Evolutionary conservation across 2,329 filamentous ascomycete genomes (phyloP), one percentile per base, ranked within the genome.

Genomic region (Beauveria rudraprayagi): DNA sequence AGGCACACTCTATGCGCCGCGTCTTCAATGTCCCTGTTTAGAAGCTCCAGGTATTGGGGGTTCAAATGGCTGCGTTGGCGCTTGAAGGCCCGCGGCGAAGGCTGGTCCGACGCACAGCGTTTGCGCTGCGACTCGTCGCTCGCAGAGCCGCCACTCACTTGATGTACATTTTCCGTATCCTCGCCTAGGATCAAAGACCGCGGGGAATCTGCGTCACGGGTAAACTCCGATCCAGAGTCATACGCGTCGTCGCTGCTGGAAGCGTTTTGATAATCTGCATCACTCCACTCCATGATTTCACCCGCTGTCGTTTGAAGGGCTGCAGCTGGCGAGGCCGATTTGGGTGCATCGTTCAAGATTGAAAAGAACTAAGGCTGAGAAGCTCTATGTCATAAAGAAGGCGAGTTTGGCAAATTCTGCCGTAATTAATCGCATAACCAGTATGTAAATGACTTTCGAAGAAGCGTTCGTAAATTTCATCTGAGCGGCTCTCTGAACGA

Each of bases 21-120:
- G 65, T 86, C 81, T n/a, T 78, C 70, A 58, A 88, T 84, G 30
- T 84, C 81, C 24, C 76, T 72, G 65, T 89, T 87, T 34, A 85
- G 74, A 1, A 85, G 68, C 26, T 73, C 70, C 14, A 84, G 68
- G 63, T 85, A 85, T 5, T 71, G 72, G 6, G 65, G 64, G 63
- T 79, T 83, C 61, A 83, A 70, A 3, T 69, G 44, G 5, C 74
- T 73, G 60, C 71, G 78, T 52, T 70, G 71, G 37, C 80, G 75
- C 66, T 84, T 84, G 63, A 78, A 75, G 3, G 77, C 76, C 7
- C 67, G 68, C 28, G 60, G 56, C 28, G 57, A 16, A 62, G 69
- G 26, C 5, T 66, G 60, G 22, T 66, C 65, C 17, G 70, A 64
- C 0, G 70, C 69, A 7, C 65, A 65, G 16, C 70, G 68, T 63